Evolutionary conservation across 2,329 filamentous ascomycete genomes (phyloP), one percentile per base, ranked within the genome.

Genomic region (Aspergillus puulaauensis): DNA sequence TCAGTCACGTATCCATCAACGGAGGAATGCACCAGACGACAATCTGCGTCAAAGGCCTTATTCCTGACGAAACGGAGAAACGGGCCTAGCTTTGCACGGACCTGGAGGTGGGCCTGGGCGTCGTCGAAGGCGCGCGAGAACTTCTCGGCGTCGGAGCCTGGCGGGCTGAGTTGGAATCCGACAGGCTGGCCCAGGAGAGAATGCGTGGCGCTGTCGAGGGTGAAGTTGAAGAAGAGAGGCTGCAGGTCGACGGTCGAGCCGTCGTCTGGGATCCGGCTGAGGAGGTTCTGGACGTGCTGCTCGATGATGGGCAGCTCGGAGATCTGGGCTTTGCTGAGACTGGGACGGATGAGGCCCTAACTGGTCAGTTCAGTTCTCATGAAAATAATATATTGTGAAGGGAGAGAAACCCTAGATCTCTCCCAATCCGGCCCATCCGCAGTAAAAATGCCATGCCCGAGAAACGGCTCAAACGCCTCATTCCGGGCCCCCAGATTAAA

Each of bases 261-360:
- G 73, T 73, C 76, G 51, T 68, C 67, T n/a, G 71, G 78, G 0
- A 82, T 82, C 1, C 81, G 33, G 19, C 61, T 80, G 54, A 85
- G 83, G 27, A 82, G 81, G 60, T 85, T 83, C 68, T 90, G 82
- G 24, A 93, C 83, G 70, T 96, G 91, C 21, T 81, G 79, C 75
- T 96, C 92, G 69, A 96, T 93, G 57, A 88, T 86, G 52, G 91
- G 82, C 59, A 96, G 77, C 72, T 96, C 90, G 61, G 88, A 89
- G 33, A 96, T 85, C 19, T 92, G 89, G 68, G 96, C 90, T 66
- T 89, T 89, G 68, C 91, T 86, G 74, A 96, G 96, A 68, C 95
- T 90, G 0, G 93, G 92, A 2, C 92, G 83, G 61, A 96, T 86
- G 58, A 96, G 80, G 7, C 3, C 9, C 24, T 27, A 27, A 3